Base-by-base conservation (phyloP, 148 eudicot genomes). In the Pharnaceum exiguum region DNA sequence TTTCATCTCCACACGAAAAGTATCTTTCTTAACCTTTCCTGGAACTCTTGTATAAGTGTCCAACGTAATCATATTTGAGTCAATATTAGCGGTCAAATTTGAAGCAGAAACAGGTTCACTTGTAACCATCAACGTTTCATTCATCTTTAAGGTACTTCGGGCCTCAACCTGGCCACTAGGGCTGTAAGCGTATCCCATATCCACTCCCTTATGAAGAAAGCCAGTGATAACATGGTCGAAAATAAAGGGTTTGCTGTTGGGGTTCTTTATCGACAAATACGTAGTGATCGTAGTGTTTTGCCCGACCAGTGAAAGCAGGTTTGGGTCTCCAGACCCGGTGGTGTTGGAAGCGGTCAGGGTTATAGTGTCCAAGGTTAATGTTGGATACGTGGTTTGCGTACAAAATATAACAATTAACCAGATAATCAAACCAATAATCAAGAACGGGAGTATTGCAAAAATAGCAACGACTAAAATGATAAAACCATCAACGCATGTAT, bases 11-110 rank as follows among this genome's bases (percentile, higher is more conserved):
- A 55, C 70, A 16, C 45, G 42, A 39, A 46, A 68, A 31, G 40
- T 6, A 59, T 59, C 68, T 57, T 51, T 68, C 39, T 67, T 49
- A 3, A 68, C 66, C 50, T 39, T 63, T 11, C 77, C 73, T 1
- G 58, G 64, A 36, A 65, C 63, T 8, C 21, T 59, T 2, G 70
- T 55, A 12, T 51, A 35, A 13, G 57, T 63, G 9, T 58, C 38
- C 33, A 68, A 38, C 2, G 13, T 18, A 60, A 73, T 56, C 29
- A 67, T 2, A 17, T 72, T 69, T 22, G 69, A 73, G 55, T 24
- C 39, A 7, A 68, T 19, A 45, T 57, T 69, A 12, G 23, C 27
- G 5, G 0, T 27, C 42, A 62, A 8, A 9, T 4, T 38, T 23
- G 68, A 38, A 9, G 54, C 57, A 25, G 43, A 4, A 5, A 51